phyloP scores from a whole-genome alignment of 208 protist species.

The Acanthamoeba lenticulata region DNA sequence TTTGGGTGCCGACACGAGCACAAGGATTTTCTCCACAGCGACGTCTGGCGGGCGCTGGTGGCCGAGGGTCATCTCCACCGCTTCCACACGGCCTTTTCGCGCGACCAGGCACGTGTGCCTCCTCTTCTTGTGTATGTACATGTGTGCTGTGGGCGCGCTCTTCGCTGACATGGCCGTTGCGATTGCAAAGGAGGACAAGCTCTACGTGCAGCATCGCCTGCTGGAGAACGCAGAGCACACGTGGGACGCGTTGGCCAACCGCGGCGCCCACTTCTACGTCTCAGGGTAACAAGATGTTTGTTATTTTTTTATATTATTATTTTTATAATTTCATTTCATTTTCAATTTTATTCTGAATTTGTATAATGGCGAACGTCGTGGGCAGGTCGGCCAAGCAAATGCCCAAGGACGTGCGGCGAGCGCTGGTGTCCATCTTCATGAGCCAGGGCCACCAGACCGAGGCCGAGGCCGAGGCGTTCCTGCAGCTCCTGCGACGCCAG shows the following conservation, averaged over 20 bases:
- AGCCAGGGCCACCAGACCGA: neutral
- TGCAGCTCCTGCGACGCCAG: constrained; percentile 25
- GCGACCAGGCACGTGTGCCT: neutral
- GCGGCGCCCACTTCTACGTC: neutral
- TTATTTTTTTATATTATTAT: too few relatives aligned
- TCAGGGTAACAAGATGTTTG: constrained; percentile 52
- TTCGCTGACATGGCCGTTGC: too few relatives aligned
- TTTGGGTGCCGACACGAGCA: constrained; percentile 74
- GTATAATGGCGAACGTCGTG: constrained; percentile 48
- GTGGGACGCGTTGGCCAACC: constrained; percentile 65
- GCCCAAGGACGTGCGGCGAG: constrained; percentile 76
- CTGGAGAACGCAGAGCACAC: constrained; percentile 57
- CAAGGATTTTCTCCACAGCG: constrained; percentile 74
- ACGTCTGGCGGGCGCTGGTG: constrained; percentile 67
- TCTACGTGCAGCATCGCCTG: constrained; percentile 78
- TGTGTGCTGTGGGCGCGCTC: neutral
- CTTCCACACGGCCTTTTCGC: constrained; percentile 67
- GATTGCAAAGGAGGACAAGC: constrained; percentile 59
- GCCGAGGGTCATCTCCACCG: neutral
- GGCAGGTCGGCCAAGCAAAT: constrained; percentile 74
- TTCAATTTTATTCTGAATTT: too few relatives aligned
- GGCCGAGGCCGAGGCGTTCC: constrained; percentile 28
- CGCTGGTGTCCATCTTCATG: constrained; percentile 68
- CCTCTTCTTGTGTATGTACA: too few relatives aligned
- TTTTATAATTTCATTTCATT: too few relatives aligned